Conservation (phyloP, 2,329 filamentous ascomycete genomes). For the Epichloe scottii region DNA sequence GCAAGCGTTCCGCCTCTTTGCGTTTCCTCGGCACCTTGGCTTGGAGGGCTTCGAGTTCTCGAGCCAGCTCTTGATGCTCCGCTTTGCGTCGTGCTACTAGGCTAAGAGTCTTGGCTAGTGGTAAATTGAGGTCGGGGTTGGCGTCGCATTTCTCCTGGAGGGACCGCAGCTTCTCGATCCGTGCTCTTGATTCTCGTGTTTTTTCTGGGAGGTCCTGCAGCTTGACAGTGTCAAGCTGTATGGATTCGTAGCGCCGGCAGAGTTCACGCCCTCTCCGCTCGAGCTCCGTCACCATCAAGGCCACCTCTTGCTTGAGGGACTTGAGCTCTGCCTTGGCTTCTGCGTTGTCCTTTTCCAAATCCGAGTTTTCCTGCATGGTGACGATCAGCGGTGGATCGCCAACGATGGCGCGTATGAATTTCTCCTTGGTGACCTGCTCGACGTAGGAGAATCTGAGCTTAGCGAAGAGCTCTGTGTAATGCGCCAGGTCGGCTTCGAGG, state of each 20-base stretch:
- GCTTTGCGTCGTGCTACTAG: conserved; percentile 38
- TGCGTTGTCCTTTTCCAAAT: conserved; percentile 57
- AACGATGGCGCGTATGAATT: conserved; percentile 86
- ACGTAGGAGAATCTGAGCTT: conserved; percentile 96
- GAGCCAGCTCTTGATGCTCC: conserved; percentile 43
- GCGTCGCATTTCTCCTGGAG: conserved; percentile 22
- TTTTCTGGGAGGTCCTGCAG: conserved; percentile 39
- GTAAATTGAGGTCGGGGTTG: conserved; percentile 38
- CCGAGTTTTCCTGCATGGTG: conserved; percentile 67
- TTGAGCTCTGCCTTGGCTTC: conserved; percentile 65
- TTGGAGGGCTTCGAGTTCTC: conserved; percentile 50
- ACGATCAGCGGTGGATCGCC: conserved; percentile 82
- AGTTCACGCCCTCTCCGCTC: conserved; percentile 52
- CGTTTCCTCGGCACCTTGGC: conserved; percentile 51
- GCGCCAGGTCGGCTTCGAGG: conserved; percentile 69
- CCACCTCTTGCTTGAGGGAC: conserved; percentile 67
- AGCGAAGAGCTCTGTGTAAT: conserved; percentile 91
- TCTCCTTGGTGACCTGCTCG: conserved; percentile 97
- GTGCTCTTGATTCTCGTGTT: conserved; percentile 34
- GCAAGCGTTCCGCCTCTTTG: conserved; percentile 54
- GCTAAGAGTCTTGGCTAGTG: conserved; percentile 42
- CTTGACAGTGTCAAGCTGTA: conserved; percentile 34
- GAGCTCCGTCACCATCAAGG: conserved; percentile 58
- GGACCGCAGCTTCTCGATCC: conserved; percentile 32
- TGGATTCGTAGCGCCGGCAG: conserved; percentile 37